Percentiles rank a stretch among this genome's conserved stretches.
These are phyloP conservation scores for Tulasnella sp. DNA, from an alignment of 768 basidiomycete genomes.

Conservation along the genomic window DNA sequence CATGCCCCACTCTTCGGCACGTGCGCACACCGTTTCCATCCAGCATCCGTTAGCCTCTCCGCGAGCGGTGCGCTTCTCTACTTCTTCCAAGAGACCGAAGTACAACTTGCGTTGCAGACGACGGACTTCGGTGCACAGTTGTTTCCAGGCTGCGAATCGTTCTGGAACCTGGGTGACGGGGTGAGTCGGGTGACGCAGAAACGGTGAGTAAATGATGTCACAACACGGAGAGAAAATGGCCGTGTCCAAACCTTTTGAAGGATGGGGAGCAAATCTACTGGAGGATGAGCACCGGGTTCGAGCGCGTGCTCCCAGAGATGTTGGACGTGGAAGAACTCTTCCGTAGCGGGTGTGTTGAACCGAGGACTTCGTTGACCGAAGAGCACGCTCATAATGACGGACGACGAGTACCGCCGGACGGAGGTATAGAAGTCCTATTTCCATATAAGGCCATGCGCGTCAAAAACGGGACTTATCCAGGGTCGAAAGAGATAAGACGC, in stretches of 20 bases:
- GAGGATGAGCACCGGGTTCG: constrained; percentile 42
- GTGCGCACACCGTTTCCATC: constrained; percentile 39
- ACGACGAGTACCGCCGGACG: constrained; percentile 38
- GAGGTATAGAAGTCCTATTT: constrained; percentile 38
- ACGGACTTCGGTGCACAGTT: constrained; percentile 33
- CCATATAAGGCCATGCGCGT: not conserved
- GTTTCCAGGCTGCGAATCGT: constrained; percentile 42
- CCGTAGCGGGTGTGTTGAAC: constrained; percentile 35
- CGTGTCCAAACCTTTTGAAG: constrained; percentile 30
- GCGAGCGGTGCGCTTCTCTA: constrained; percentile 34
- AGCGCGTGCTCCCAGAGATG: constrained; percentile 36
- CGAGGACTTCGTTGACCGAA: constrained; percentile 40
- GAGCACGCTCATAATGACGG: constrained; percentile 38
- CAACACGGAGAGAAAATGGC: too few species aligned
- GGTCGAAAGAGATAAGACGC: constrained; percentile 5
- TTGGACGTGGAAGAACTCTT: constrained; percentile 37
- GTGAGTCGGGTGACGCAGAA: too few species aligned
- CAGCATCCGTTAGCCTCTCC: constrained; percentile 38
- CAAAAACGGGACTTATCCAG: not conserved
- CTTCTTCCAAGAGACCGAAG: constrained; percentile 36
- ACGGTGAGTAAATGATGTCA: too few species aligned
- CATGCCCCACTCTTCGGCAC: constrained; percentile 35
- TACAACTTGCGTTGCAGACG: constrained; percentile 38
- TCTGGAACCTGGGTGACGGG: constrained; percentile 36
- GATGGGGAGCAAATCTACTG: constrained; percentile 41